Conservation (phyloP, 176 grass and related monocot species). For the Musa beccarii region DNA sequence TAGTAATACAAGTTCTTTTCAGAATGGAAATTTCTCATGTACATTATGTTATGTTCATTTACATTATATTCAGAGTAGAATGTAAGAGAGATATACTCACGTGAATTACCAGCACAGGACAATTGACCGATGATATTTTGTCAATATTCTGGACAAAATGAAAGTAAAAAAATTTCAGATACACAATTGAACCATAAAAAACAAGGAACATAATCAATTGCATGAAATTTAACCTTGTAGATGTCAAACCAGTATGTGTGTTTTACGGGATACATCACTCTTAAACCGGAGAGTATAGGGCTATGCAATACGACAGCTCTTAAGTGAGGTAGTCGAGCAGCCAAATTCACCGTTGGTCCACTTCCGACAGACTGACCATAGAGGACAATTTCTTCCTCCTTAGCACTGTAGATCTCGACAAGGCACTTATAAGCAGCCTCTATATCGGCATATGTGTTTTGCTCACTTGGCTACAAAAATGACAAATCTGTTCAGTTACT, state of each 20-base stretch:
- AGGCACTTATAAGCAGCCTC: slow-evolving; percentile 85
- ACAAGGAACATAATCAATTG: slow-evolving; percentile 5
- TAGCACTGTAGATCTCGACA: slow-evolving; percentile 58
- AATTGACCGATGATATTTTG: slow-evolving; percentile 75
- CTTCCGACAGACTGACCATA: slow-evolving; percentile 94
- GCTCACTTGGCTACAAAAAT: slow-evolving; percentile 58
- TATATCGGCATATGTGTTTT: slow-evolving; percentile 87
- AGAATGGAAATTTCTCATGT: too few relatives aligned
- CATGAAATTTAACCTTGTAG: slow-evolving; percentile 58
- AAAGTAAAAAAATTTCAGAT: slow-evolving; percentile 12
- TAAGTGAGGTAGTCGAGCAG: slow-evolving; percentile 49
- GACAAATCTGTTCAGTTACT: slow-evolving; percentile 1
- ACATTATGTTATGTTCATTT: not conserved
- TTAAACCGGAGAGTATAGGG: slow-evolving; percentile 81
- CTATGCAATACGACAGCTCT: slow-evolving; percentile 77
- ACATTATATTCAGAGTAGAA: slow-evolving; percentile 4
- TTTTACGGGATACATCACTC: slow-evolving; percentile 96
- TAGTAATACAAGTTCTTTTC: too few relatives aligned
- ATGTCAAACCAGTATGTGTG: slow-evolving; percentile 95
- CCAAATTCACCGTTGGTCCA: slow-evolving; percentile 82
- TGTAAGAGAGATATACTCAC: slow-evolving; percentile 45
- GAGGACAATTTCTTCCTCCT: slow-evolving; percentile 86
- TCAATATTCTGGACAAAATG: slow-evolving; percentile 67
- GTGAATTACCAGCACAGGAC: slow-evolving; percentile 91
- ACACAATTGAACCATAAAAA: slow-evolving; percentile 14